Base-by-base conservation (phyloP, 2,329 filamentous ascomycete species). In the Aspergillus hortae region DNA sequence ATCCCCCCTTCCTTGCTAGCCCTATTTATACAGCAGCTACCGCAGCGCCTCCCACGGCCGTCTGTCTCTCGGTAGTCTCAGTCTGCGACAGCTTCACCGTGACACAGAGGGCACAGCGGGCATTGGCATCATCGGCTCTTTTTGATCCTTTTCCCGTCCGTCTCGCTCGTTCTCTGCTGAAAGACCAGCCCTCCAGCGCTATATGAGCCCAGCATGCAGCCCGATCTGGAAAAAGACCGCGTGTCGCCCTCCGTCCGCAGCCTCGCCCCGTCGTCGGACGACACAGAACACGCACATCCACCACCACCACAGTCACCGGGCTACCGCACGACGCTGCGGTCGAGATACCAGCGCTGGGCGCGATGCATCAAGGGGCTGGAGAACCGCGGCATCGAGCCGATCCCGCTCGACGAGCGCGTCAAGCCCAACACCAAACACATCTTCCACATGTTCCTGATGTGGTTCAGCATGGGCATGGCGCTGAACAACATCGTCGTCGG, bases 401-500 rank as follows among this genome's bases (percentile, higher is more conserved):
- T 69, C 17, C 52, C 64, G 2, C 27, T 61, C 23, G 60, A 68
- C 43, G 61, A 68, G 21, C 64, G 67, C 15, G 49, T 67, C 38
- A 51, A 57, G 15, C 48, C 62, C 14, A 65, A 58, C 21, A 23
- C 61, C 19, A 63, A 63, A 1, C 59, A 59, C 1, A 59, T 59
- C 6, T 56, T 68, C n/a, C 61, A 67, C 42, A 68, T 68, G 59
- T 43, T 67, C 17, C 56, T 68, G 3, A 67, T 73, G 44, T 74
- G 70, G 70, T 69, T 73, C 43, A 71, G 69, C 36, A 71, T 72
- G 61, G 67, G 68, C 15, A 62, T 74, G 55, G 66, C 68, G 1
- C 64, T 67, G 1, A 75, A 72, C 53, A 76, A 76, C 46, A 67
- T 76, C 23, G 63, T 70, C 17, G 64, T 72, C 6, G 74, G 73